A percentile compares a stretch with the other conserved stretches of the same genome.
These are phyloP conservation scores for Talaromyces sp. DNA, from an alignment of 2,329 filamentous ascomycete species.

Conservation along the genomic window DNA sequence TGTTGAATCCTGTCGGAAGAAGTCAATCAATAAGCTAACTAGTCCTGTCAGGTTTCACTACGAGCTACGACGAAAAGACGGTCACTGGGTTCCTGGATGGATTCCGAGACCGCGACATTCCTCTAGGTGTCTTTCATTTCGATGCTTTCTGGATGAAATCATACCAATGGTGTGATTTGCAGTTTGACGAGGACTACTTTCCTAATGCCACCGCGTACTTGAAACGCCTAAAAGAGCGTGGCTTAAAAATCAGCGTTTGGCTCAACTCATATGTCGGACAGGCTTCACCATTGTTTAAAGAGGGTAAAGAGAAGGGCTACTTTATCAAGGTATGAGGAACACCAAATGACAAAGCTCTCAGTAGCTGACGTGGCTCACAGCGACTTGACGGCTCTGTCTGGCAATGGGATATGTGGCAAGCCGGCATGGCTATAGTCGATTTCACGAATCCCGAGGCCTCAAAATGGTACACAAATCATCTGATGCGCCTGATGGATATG, in stretches of 20 bases:
- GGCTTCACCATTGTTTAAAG: constrained; percentile 62
- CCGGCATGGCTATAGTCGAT: constrained; percentile 70
- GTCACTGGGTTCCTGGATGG: constrained; percentile 64
- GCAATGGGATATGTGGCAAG: constrained; percentile 76
- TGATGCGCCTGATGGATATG: constrained; percentile 62
- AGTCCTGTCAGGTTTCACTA: constrained; percentile 53
- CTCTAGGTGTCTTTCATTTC: constrained; percentile 70
- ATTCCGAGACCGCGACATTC: constrained; percentile 62
- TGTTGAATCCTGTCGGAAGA: not conserved
- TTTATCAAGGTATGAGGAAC: constrained; percentile 58
- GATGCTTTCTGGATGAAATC: constrained; percentile 76
- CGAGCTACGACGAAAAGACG: constrained; percentile 66
- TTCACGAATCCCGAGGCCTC: constrained; percentile 69
- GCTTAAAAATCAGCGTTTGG: constrained; percentile 69
- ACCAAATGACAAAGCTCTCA: too few relatives aligned
- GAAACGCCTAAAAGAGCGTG: constrained; percentile 58
- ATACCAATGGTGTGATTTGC: constrained; percentile 72
- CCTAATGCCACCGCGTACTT: constrained; percentile 65
- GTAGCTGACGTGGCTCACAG: constrained; percentile 21
- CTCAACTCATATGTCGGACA: constrained; percentile 73
- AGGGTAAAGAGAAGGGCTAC: constrained; percentile 61
- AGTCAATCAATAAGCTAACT: not conserved
- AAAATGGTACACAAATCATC: constrained; percentile 60
- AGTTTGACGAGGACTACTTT: constrained; percentile 65
- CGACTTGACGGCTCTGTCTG: constrained; percentile 66